Conservation (phyloP, 2,329 filamentous ascomycete genomes). For the Apiospora aurea region DNA sequence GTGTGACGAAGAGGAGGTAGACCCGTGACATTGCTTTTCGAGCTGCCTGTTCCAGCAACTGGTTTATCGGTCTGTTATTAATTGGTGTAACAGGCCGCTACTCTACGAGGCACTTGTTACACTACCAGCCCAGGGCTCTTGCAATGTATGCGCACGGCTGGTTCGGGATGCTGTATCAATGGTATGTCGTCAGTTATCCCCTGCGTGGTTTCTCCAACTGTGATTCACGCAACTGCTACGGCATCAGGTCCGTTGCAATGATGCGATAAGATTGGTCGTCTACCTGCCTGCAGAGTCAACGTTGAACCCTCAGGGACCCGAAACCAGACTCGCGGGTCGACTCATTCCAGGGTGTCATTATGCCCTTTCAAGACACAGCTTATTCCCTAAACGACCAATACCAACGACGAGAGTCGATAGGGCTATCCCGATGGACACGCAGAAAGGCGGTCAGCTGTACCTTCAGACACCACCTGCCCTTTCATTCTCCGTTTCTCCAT, state of each 20-base stretch:
- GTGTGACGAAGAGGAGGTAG: neutral
- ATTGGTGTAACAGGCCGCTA: neutral
- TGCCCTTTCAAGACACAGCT: too few species aligned
- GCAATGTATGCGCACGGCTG: too few species aligned
- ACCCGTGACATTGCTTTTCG: neutral
- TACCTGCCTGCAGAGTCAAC: neutral
- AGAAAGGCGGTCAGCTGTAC: too few species aligned
- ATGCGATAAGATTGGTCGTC: neutral
- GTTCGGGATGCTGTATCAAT: neutral
- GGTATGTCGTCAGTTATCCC: neutral
- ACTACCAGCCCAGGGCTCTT: neutral
- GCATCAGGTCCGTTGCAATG: neutral
- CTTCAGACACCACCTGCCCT: too few species aligned
- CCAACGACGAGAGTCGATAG: too few species aligned
- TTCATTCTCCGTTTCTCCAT: neutral
- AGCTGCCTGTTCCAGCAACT: neutral
- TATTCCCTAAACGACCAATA: too few species aligned
- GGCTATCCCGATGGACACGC: too few species aligned
- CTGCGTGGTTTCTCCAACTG: neutral
- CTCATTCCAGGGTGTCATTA: too few species aligned
- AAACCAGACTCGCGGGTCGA: neutral
- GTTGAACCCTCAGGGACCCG: neutral
- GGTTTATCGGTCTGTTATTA: neutral
- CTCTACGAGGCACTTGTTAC: neutral
- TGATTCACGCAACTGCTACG: neutral